Evolutionary conservation across 345 rosid species (phyloP).

Genomic region (Melastoma malabathricum): DNA sequence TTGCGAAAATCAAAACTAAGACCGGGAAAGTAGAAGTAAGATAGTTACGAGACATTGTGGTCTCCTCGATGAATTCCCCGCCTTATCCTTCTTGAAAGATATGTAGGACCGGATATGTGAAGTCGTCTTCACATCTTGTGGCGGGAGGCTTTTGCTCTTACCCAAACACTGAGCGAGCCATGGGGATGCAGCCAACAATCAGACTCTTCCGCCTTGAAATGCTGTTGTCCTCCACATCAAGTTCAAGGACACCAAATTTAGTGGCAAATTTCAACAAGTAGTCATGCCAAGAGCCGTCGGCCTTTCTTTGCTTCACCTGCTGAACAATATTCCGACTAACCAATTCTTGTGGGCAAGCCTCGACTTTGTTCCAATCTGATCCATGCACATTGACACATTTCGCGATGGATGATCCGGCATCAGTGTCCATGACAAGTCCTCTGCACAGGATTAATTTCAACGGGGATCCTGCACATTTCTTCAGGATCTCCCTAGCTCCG

Average conservation of each 20-base stretch:
- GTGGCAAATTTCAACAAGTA: constrained; percentile 2
- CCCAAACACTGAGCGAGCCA: too few species aligned
- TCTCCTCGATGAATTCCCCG: too few species aligned
- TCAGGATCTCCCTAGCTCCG: not conserved
- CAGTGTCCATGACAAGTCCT: not conserved
- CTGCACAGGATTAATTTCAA: not conserved
- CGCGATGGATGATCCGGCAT: not conserved
- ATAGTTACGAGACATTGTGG: too few species aligned
- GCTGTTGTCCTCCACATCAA: not conserved
- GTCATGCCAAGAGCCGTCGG: constrained; percentile 8
- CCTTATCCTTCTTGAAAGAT: too few species aligned
- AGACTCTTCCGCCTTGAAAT: not conserved
- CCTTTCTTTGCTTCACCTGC: constrained; percentile 3
- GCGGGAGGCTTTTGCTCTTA: too few species aligned
- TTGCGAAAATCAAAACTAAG: too few species aligned
- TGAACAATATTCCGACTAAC: constrained; percentile 10
- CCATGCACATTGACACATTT: not conserved
- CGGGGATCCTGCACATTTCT: not conserved
- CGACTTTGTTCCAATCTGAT: not conserved
- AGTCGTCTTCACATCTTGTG: too few species aligned
- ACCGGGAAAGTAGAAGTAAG: too few species aligned
- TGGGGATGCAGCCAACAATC: too few species aligned
- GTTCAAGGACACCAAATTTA: not conserved
- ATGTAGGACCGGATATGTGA: too few species aligned
- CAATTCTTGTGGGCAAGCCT: constrained; percentile 5